Evolutionary conservation across 202 grass and related monocot species (phyloP).

Genomic region (Zizania palustris): DNA sequence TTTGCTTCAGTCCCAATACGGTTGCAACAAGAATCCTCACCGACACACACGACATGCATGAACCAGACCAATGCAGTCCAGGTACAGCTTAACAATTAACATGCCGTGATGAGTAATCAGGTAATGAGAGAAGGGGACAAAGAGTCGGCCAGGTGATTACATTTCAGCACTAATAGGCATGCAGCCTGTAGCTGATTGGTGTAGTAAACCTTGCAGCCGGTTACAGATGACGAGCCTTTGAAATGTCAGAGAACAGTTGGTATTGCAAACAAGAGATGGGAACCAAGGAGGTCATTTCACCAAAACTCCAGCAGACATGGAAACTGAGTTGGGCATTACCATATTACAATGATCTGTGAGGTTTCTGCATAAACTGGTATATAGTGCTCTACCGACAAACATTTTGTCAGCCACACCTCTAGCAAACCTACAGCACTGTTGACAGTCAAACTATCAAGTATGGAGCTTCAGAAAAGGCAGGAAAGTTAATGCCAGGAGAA

Average conservation of each 20-base stretch:
- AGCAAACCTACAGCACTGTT: constrained; percentile 43
- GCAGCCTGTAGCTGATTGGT: not conserved
- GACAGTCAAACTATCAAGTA: constrained; percentile 44
- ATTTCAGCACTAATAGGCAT: too few species aligned
- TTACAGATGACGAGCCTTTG: not conserved
- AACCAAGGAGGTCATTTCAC: not conserved
- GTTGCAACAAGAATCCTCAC: too few species aligned
- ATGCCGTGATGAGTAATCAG: too few species aligned
- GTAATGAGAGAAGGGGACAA: too few species aligned
- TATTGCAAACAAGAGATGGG: not conserved
- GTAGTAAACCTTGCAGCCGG: not conserved
- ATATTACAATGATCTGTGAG: constrained; percentile 61
- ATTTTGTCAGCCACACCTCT: constrained; percentile 41
- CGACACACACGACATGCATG: not conserved
- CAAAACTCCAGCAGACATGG: constrained; percentile 38
- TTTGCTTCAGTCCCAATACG: not conserved
- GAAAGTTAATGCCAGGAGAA: constrained; percentile 44
- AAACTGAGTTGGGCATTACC: constrained; percentile 43
- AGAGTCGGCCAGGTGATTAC: too few species aligned
- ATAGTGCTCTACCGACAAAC: constrained; percentile 47
- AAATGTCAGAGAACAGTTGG: not conserved
- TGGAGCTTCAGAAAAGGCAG: constrained; percentile 44
- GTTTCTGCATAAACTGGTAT: constrained; percentile 50
- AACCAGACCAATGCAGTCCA: too few species aligned
- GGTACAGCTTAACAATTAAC: too few species aligned